These are phyloP conservation scores for Fraxinus platypoda DNA, from an alignment of 305 asterid genomes.

Conservation along the genomic window DNA sequence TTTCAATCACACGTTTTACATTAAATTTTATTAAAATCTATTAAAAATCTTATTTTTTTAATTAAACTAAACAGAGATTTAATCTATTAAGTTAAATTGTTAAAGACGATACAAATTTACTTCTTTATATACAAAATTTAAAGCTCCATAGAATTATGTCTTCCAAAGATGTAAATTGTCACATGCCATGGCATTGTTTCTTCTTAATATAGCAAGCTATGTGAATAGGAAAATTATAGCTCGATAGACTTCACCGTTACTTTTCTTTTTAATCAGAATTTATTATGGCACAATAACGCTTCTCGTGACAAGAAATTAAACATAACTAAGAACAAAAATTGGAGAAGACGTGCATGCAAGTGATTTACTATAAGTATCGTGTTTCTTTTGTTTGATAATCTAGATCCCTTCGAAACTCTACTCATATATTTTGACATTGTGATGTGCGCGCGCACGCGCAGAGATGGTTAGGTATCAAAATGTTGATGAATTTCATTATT, in stretches of 20 bases:
- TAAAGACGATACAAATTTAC: no score
- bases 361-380: background rate
- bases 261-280: background rate
- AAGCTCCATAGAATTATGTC: background rate
- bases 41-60: no score
- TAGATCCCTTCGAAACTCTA: background rate
- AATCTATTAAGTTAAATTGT: no score
- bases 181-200: background rate
- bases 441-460: background rate
- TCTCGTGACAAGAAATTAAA: background rate
- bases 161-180: background rate
- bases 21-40: no score
- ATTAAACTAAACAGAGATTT: no score
- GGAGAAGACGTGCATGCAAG: background rate
- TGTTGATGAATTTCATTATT: no score
- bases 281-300: background rate
- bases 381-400: background rate
- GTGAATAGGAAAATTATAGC: background rate
- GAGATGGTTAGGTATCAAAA: no score
- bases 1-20: no score
- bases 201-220: background rate
- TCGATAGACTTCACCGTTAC: background rate
- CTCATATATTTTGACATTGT: background rate
- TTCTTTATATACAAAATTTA: no score
- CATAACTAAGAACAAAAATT: background rate